A percentile compares a stretch with the other conserved stretches of the same genome.
Conservation (phyloP, 768 basidiomycete species). For the Dioszegia hungarica region DNA sequence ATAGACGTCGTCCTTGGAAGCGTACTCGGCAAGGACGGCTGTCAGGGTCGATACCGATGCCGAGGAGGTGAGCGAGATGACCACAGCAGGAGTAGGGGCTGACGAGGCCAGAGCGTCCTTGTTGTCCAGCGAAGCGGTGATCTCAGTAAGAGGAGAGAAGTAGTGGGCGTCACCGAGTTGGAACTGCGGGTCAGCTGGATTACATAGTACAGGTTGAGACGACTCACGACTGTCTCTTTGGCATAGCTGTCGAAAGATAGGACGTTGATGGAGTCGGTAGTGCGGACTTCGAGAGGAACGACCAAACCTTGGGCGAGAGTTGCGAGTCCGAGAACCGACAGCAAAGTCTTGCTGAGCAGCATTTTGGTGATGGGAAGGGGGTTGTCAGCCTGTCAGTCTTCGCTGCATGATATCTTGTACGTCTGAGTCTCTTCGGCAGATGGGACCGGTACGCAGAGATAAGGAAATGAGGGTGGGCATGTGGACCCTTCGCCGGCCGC, state of each 20-base stretch:
- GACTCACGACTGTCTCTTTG: constrained; percentile 4
- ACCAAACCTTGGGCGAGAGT: too few relatives aligned
- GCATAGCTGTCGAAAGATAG: constrained; percentile 7
- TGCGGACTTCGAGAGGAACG: neutral
- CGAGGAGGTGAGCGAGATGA: constrained; percentile 1
- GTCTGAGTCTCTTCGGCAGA: too few relatives aligned
- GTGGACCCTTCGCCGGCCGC: too few relatives aligned
- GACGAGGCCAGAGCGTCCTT: neutral
- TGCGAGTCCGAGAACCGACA: too few relatives aligned
- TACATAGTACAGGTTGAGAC: neutral
- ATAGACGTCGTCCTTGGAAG: constrained; percentile 4
- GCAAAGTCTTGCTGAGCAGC: too few relatives aligned
- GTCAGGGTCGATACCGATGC: neutral
- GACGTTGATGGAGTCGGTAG: neutral
- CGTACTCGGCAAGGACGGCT: neutral
- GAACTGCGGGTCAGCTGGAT: neutral
- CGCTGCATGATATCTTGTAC: too few relatives aligned
- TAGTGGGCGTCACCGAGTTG: neutral
- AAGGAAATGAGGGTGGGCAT: too few relatives aligned
- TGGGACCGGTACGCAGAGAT: too few relatives aligned
- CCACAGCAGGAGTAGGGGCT: neutral
- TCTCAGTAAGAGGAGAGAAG: constrained; percentile 1
- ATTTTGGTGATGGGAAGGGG: too few relatives aligned
- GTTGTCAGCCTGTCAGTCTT: too few relatives aligned
- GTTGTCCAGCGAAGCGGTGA: neutral